Evolutionary conservation across 345 rosid species (phyloP), one percentile per base, ranked within the genome.

Genomic region (Heritiera fomes): DNA sequence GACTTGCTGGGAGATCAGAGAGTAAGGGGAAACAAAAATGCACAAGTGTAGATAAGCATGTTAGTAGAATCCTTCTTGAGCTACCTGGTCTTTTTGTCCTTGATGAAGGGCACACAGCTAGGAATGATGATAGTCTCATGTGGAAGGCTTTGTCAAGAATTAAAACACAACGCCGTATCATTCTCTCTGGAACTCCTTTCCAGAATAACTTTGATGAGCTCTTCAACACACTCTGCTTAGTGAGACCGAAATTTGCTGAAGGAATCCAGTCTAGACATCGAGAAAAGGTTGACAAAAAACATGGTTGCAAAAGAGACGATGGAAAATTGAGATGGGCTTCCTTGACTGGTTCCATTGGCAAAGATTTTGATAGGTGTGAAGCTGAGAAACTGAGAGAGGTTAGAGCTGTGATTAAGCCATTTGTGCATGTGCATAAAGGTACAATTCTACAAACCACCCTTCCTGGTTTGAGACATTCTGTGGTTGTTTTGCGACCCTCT

Each of bases 401-500:
- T 8, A 85, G 81, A 77, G 58, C 11, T 30, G 40, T 81, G 76
- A 87, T 94, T 60, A 79, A 86, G n/a, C 91, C 92, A 4, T 90
- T 90, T 82, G 94, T 93, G 80, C 94, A 94, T 81, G 83, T 92
- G 47, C 89, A 94, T 74, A 84, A 79, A 81, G 98, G 97, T 7
- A 80, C 64, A 4, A 87, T 89, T 20, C 89, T 91, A 8, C 84
- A 80, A 78, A 82, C 87, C 55, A 85, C 65, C 53, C 97, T 94
- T 74, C 94, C 92, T 3, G 96, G 96, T 23, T 83, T 90, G 85
- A 86, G 82, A 78, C 88, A 86, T n/a, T 88, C 84, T 23, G 86
- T 87, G 50, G 89, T 92, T 49, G 82, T 88, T 68, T 79, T 94
- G 81, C 70, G 79, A 40, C 93, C 93, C 1, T 62, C 65, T 5